Conservation (phyloP, 1,139 yeast species). For the Yamadazyma friedrichii region DNA sequence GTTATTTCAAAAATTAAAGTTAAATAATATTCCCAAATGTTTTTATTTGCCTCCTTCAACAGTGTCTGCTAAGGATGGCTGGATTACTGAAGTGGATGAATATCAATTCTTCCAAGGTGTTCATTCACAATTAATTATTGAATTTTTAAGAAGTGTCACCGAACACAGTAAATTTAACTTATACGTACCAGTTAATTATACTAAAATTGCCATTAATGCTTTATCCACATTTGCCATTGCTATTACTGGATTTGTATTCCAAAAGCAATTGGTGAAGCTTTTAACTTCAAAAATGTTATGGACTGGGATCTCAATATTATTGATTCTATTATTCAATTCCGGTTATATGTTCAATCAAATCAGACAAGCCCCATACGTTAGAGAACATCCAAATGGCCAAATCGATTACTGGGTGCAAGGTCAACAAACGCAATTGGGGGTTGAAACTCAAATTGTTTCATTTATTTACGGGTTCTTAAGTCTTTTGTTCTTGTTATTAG, state of each 20-base stretch:
- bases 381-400: conserved; percentile 53
- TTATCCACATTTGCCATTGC: conserved; percentile 32
- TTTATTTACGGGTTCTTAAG: conserved; percentile 61
- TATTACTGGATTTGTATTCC: conserved; percentile 22
- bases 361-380: conserved; percentile 71
- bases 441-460: conserved; percentile 76
- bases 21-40: conserved; percentile 79
- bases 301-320: conserved; percentile 61
- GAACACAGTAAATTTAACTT: conserved; percentile 43
- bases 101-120: conserved; percentile 57
- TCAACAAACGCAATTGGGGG: conserved; percentile 75
- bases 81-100: conserved; percentile 35
- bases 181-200: conserved; percentile 55
- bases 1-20: conserved; percentile 53
- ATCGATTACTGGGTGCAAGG: conserved; percentile 62
- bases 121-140: conserved; percentile 41
- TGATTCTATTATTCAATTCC: conserved; percentile 69
- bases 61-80: conserved; percentile 25
- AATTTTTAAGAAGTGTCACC: conserved; percentile 38
- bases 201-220: conserved; percentile 51
- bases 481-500: conserved; percentile 46
- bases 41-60: conserved; percentile 64
- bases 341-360: conserved; percentile 95
- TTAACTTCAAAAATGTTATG: conserved; percentile 46
- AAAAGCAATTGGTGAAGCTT: conserved; percentile 30